Conservation (phyloP, 129 eudicot species). For the Heracleum sosnowskyi region DNA sequence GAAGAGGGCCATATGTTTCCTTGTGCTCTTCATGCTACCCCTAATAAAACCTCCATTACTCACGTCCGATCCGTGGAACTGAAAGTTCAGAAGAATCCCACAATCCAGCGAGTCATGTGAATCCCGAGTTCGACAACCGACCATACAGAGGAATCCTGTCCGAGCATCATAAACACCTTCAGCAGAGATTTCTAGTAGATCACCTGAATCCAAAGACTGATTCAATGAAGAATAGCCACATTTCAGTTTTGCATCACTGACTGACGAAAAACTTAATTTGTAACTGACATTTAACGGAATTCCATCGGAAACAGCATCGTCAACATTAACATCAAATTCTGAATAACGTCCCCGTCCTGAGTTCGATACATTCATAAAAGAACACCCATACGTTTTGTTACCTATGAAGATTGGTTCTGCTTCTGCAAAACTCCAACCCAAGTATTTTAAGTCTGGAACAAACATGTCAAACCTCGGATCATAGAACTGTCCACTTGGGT, state of each 20-base stretch:
- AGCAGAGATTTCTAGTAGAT: constrained; percentile 30
- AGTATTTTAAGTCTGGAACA: no score
- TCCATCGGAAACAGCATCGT: not conserved
- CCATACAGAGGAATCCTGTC: constrained; percentile 42
- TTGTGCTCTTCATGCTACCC: constrained; percentile 60
- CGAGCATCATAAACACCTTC: constrained; percentile 43
- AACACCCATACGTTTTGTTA: no score
- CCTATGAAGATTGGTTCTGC: no score
- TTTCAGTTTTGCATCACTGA: not conserved
- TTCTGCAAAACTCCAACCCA: no score
- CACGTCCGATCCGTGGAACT: constrained; percentile 27
- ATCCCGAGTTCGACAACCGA: constrained; percentile 45
- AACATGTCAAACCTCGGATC: no score
- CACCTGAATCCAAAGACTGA: not conserved
- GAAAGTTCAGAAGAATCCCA: constrained; percentile 48
- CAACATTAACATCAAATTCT: no score
- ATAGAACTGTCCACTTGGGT: no score
- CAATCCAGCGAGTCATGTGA: constrained; percentile 34
- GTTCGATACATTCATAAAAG: no score
- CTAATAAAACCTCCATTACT: constrained; percentile 14
- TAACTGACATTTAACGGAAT: constrained; percentile 41
- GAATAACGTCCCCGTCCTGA: no score
- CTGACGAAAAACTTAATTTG: constrained; percentile 22
- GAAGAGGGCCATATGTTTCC: constrained; percentile 38
- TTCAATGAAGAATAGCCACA: not conserved